Percentiles rank a stretch among this genome's conserved stretches.
Evolutionary conservation across 441 rosid genomes (phyloP).

Genomic region (Adansonia grandidieri): DNA sequence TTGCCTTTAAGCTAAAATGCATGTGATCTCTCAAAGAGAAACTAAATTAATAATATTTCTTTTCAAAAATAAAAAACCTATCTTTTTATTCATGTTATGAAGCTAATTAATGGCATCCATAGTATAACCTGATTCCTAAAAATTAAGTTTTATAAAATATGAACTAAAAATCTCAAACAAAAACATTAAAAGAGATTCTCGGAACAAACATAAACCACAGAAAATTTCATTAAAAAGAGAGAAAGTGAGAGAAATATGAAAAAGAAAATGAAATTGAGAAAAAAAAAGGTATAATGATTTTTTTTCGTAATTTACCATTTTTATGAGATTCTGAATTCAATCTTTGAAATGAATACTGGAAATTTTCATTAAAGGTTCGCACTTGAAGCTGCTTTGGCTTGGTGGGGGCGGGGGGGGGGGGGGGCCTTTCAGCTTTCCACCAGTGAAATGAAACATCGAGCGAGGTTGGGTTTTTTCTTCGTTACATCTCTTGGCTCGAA

Average conservation of each 20-base stretch:
- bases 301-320: slow-evolving; percentile 6
- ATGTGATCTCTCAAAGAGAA: background rate
- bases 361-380: background rate
- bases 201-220: background rate
- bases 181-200: background rate
- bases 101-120: slow-evolving; percentile 4
- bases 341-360: background rate
- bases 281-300: background rate
- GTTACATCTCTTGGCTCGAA: too few relatives aligned
- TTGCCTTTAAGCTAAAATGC: background rate
- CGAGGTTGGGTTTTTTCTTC: background rate
- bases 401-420: too few relatives aligned
- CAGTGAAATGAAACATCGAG: background rate
- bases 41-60: background rate
- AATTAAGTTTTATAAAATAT: background rate
- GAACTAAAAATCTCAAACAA: background rate
- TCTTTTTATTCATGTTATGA: background rate
- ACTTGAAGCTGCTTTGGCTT: background rate
- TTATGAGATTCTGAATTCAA: background rate
- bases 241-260: background rate
- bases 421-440: background rate
- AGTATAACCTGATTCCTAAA: background rate
- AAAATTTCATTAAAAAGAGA: background rate
- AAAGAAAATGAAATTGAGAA: background rate
- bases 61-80: background rate